Evolutionary conservation across 2,329 filamentous ascomycete species (phyloP).

Genomic region (Leptographium wingfieldii): DNA sequence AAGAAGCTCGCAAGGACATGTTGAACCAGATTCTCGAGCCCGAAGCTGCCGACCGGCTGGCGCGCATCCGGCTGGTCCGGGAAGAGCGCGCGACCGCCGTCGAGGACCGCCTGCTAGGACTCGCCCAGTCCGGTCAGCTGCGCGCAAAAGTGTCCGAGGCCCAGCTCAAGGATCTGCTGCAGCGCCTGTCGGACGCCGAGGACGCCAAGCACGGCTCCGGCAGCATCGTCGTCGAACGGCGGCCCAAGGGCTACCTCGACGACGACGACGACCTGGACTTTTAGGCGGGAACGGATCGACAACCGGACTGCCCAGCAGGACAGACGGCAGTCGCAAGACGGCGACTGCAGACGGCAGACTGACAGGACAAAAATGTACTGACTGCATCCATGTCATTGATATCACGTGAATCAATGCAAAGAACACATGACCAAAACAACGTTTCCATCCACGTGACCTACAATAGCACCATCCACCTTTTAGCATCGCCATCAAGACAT

Average conservation of each 20-base stretch:
- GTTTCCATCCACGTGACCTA: too few species aligned
- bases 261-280: conserved; percentile 47
- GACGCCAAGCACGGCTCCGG: conserved; percentile 43
- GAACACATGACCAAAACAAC: too few species aligned
- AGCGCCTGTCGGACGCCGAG: conserved; percentile 71
- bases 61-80: conserved; percentile 91
- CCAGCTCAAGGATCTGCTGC: conserved; percentile 84
- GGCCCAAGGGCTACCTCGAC: conserved; percentile 67
- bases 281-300: background rate
- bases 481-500: background rate
- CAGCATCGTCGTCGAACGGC: conserved; percentile 65
- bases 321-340: too few species aligned
- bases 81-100: conserved; percentile 79
- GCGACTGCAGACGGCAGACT: too few species aligned
- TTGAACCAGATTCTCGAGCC: conserved; percentile 90
- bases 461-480: background rate
- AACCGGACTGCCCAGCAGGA: too few species aligned
- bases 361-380: too few species aligned
- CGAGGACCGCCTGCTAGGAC: conserved; percentile 84
- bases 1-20: conserved; percentile 61
- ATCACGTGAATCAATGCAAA: background rate
- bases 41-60: conserved; percentile 82
- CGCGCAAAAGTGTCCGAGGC: conserved; percentile 79
- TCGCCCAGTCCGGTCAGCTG: conserved; percentile 79
- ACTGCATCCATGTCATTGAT: too few species aligned